Evolutionary conservation across 306 rosid species (phyloP), one percentile per base, ranked within the genome.

Genomic region (Urtica urens): DNA sequence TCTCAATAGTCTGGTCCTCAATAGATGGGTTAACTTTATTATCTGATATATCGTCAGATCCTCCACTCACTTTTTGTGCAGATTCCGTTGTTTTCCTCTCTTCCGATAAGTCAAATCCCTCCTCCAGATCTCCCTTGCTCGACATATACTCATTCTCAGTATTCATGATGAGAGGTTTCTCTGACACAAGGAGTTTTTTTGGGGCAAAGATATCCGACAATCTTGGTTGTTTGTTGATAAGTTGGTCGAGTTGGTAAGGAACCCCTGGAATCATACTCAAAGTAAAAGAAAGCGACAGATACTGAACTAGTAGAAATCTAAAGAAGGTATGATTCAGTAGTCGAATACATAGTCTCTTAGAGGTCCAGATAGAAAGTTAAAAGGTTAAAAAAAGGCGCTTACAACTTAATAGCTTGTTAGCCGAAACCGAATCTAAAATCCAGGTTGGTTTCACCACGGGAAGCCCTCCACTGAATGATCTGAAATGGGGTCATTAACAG

Each of bases 381-480:
- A 6, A 42, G 29, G 41, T 53, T 51, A 15, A 17, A 58, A 52
- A 30, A 19, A 56, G 38, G 12, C 55, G 60, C 93, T 72, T 83
- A 88, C 96, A 84, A 58, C 77, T 81, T 69, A 88, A 73, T 40
- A 84, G 95, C 54, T 71, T 78, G 58, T 73, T 72, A 25, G 93
- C 78, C 38, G 86, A 73, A 66, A 84, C 72, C 7, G 97, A 88
- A 57, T 88, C 93, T 55, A 84, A 75, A 62, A 88, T 64, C 97
- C 97, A 88, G 24, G 74, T 46, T 40, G 97, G 97, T 67, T 84
- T 88, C 47, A 88, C 95, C 19, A 88, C 80, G 0, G 97, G 97
- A 21, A 88, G 78, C 38, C 95, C 97, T 41, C 80, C 72, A 24
- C 95, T 88, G 71, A 88, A 88, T 63, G 84, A 71, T 74, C 97